These are phyloP conservation scores for Prasinococcaceae sp. DNA, from an alignment of 139 green algal species.

Conservation along the genomic window DNA sequence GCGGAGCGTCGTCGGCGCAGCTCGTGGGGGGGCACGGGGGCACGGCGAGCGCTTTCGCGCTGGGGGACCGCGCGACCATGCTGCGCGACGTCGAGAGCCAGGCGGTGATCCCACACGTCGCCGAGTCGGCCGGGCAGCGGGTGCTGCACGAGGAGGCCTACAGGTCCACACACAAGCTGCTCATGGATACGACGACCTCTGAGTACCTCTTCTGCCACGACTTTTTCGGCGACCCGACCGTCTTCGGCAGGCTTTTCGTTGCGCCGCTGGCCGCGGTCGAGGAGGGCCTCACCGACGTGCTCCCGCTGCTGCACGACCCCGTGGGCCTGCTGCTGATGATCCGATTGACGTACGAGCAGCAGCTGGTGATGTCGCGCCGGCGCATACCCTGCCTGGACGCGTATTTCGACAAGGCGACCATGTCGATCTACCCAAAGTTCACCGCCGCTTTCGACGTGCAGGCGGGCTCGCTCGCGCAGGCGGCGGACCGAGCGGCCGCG, in stretches of 20 bases:
- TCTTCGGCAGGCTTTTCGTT: constrained; percentile 50
- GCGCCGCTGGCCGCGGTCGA: constrained; percentile 50
- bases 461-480: no score
- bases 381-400: constrained; percentile 71
- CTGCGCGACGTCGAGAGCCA: constrained; percentile 54
- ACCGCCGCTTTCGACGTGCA: no score
- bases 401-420: constrained; percentile 63
- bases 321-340: constrained; percentile 88
- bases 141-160: constrained; percentile 82
- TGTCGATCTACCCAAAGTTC: no score
- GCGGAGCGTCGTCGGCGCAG: no score
- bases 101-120: constrained; percentile 76
- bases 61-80: constrained; percentile 47
- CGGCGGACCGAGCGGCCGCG: no score
- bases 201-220: constrained; percentile 83
- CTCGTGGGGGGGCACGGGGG: no score
- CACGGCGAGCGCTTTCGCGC: constrained; percentile 39
- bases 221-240: constrained; percentile 72
- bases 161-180: constrained; percentile 75
- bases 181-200: constrained; percentile 79
- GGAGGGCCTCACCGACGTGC: constrained; percentile 30
- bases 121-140: constrained; percentile 43
- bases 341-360: constrained; percentile 70
- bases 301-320: constrained; percentile 47
- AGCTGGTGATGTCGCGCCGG: constrained; percentile 50